Evolutionary conservation across 805 yeast species (phyloP), one percentile per base, ranked within the genome.

Genomic region (Lipomyces oligophaga): DNA sequence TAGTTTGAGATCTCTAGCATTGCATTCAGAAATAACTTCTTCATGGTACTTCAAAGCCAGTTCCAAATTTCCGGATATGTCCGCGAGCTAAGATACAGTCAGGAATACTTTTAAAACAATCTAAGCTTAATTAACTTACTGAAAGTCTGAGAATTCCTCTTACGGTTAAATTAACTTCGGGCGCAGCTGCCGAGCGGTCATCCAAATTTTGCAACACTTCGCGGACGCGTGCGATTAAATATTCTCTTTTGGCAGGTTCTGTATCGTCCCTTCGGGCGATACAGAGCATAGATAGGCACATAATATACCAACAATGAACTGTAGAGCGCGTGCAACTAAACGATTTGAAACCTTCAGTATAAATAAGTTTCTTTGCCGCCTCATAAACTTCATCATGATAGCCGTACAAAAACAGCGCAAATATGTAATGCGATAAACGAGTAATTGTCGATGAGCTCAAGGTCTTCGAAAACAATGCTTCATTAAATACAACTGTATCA

Each of bases 401-500:
- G 15, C 55, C 55, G 34, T 28, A 41, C 16, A 45, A 33, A 22
- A 36, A 52, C 32, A 52, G 41, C 3, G 49, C 33, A 13, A 45
- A n/a, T 42, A 49, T 43, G 5, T 45, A 41, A 22, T 28, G 46
- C 28, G 20, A 28, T 10, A 38, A n/a, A 24, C 41, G 34, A 8
- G 39, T 25, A 5, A 38, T 41, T 6, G 42, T 38, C 7, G 54
- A 45, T 3, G 55, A 34, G 11, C 37, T 20, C 13, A 40, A 34
- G 13, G 45, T 34, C 8, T 38, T 24, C 1, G 22, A 3, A 5
- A 50, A 24, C 19, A 50, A 21, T 19, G 18, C 22, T 1, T 36
- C 34, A 10, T 46, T 36, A 27, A 39, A 50, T 11, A 35, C 44
- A 2, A 21, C 43, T 15, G 56, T 38, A 36, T 52, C 55, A 21